A percentile compares a stretch with the other conserved stretches of the same genome.
These are phyloP conservation scores for Termitomyces sp. DNA, from an alignment of 768 basidiomycete species.

Conservation along the genomic window DNA sequence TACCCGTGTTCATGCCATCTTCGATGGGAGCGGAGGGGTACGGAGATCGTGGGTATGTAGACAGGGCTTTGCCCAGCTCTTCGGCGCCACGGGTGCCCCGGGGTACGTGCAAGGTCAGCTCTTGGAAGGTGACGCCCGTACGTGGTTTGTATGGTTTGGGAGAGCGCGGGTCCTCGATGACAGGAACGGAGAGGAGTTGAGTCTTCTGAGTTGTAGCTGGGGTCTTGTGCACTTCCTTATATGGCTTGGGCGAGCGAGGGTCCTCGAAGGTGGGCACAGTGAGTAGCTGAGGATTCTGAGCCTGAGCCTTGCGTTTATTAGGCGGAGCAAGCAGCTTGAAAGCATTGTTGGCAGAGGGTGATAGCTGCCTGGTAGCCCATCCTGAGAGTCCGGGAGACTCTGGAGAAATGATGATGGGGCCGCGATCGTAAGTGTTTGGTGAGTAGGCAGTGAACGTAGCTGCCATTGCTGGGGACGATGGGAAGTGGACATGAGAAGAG, in stretches of 20 bases:
- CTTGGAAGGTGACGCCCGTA: constrained; percentile 14
- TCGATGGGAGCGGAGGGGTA: constrained; percentile 28
- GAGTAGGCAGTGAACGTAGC: constrained; percentile 60
- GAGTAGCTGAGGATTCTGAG: background rate
- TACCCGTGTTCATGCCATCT: background rate
- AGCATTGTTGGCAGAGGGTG: constrained; percentile 29
- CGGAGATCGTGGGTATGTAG: constrained; percentile 40
- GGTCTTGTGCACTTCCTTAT: constrained; percentile 9
- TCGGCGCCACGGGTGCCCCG: constrained; percentile 17
- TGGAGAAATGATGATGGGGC: constrained; percentile 58
- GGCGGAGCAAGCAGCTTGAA: constrained; percentile 36
- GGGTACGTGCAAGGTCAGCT: constrained; percentile 15
- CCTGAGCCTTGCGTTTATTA: constrained; percentile 12
- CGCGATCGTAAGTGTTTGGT: constrained; percentile 60
- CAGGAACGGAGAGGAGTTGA: constrained; percentile 16
- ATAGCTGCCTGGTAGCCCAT: constrained; percentile 50
- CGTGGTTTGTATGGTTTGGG: constrained; percentile 28
- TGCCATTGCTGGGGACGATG: constrained; percentile 56
- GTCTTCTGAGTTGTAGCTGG: background rate
- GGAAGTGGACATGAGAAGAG: constrained; percentile 65
- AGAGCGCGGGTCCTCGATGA: constrained; percentile 39
- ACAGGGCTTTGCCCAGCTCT: constrained; percentile 29
- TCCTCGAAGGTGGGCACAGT: constrained; percentile 30
- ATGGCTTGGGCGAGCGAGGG: constrained; percentile 38
- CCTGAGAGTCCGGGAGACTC: constrained; percentile 54